Percentiles rank a stretch among this genome's conserved stretches.
Conservation (phyloP, 352 stramenopile genomes). For the Pseudoperonospora humuli region DNA sequence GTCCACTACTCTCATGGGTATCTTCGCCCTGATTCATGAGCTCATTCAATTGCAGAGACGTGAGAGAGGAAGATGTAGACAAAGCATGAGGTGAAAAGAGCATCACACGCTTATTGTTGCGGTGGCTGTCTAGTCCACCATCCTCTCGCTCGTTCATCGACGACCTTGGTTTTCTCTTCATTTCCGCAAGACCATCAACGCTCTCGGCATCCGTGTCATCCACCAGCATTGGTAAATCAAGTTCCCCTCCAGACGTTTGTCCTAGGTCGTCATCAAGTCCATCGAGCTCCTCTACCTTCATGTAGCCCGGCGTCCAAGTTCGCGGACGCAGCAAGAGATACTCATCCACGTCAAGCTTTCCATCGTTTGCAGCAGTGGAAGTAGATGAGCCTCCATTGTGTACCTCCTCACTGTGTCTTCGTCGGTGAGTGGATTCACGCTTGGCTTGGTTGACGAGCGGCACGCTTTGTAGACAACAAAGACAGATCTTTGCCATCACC, state of each 20-base stretch:
- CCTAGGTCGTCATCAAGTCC: constrained; percentile 13
- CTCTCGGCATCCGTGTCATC: constrained; percentile 28
- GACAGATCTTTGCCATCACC: constrained; percentile 55
- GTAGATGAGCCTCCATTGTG: constrained; percentile 1
- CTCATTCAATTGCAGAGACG: constrained; percentile 26
- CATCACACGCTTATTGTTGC: constrained; percentile 19
- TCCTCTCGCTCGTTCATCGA: constrained; percentile 20
- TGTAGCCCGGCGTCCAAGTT: constrained; percentile 19
- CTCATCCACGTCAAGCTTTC: constrained; percentile 1
- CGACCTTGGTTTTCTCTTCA: constrained; percentile 12
- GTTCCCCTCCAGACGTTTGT: constrained; percentile 2
- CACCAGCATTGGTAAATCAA: constrained; percentile 30
- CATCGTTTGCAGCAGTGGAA: background rate
- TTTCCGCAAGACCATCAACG: constrained; percentile 26
- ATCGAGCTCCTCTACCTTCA: constrained; percentile 22
- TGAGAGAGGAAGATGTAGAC: constrained; percentile 27
- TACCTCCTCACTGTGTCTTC: constrained; percentile 18
- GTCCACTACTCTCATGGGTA: constrained; percentile 15
- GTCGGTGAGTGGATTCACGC: constrained; percentile 18
- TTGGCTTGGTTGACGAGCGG: constrained; percentile 28
- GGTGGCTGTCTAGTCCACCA: constrained; percentile 14
- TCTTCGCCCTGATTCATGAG: constrained; percentile 24
- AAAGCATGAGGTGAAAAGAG: constrained; percentile 24
- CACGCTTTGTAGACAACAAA: constrained; percentile 44
- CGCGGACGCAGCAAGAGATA: constrained; percentile 12